phyloP scores from a whole-genome alignment of 2,329 filamentous ascomycete species.

The Stagonosporopsis rhizophila region DNA sequence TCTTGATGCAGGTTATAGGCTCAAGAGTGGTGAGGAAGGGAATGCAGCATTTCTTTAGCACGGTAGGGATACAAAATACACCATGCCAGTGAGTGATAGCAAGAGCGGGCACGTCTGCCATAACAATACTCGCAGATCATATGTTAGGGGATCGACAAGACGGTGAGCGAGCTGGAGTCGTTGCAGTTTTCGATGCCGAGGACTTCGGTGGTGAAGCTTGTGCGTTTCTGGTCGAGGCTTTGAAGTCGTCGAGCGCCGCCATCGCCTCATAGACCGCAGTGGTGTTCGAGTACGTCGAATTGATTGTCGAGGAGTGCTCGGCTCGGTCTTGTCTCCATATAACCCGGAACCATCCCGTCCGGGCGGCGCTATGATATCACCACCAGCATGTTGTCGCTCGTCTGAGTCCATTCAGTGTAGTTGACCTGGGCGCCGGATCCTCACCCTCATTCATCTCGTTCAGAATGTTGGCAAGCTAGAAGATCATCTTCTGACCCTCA shows the following conservation, averaged over 20 bases:
- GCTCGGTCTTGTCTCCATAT: slow-evolving; percentile 11
- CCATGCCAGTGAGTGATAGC: too few relatives aligned
- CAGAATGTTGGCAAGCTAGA: slow-evolving; percentile 64
- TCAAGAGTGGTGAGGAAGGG: too few relatives aligned
- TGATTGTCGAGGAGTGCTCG: slow-evolving; percentile 21
- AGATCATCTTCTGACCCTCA: slow-evolving; percentile 66
- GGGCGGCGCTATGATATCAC: slow-evolving; percentile 22
- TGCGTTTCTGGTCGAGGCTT: slow-evolving; percentile 52
- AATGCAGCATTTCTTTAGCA: too few relatives aligned
- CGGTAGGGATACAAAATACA: too few relatives aligned
- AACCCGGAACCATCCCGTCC: slow-evolving; percentile 22
- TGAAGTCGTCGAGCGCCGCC: slow-evolving; percentile 23
- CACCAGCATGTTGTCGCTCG: slow-evolving; percentile 58
- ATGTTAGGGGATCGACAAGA: too few relatives aligned
- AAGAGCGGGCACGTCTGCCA: too few relatives aligned
- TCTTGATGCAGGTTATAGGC: too few relatives aligned
- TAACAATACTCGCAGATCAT: too few relatives aligned
- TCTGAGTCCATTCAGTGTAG: slow-evolving; percentile 67
- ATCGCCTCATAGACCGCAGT: slow-evolving; percentile 22
- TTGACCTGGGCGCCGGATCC: slow-evolving; percentile 55
- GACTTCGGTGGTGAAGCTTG: slow-evolving; percentile 62
- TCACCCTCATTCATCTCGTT: slow-evolving; percentile 63
- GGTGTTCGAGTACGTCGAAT: slow-evolving; percentile 18
- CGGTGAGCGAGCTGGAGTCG: slow-evolving; percentile 58
- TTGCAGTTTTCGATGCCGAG: slow-evolving; percentile 61